These are phyloP conservation scores for Amaranthus hypochondriacus DNA, from an alignment of 148 eudicot species.

Conservation along the genomic window DNA sequence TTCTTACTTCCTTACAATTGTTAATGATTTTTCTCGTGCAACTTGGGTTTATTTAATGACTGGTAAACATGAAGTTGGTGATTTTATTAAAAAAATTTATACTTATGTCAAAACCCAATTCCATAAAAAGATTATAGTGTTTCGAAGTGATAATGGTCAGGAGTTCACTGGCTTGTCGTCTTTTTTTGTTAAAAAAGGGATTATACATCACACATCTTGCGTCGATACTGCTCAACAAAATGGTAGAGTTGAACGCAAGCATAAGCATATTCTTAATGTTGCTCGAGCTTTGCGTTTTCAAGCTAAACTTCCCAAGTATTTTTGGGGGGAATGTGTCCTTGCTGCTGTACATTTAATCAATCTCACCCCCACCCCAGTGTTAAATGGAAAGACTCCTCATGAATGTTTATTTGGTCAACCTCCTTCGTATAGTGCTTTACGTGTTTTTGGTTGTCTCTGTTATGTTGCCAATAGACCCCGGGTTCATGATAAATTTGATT, in stretches of 20 bases:
- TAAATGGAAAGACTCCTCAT: background rate
- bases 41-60: conserved; percentile 3
- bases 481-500: conserved; percentile 1
- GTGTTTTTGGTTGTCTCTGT: conserved; percentile 3
- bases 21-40: conserved; percentile 2
- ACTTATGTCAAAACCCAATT: conserved; percentile 5
- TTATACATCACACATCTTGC: background rate
- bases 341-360: background rate
- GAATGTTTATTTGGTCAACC: conserved; percentile 1
- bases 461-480: background rate
- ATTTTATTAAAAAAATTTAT: background rate
- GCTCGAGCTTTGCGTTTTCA: background rate
- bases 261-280: background rate
- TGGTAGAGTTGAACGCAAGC: conserved; percentile 8
- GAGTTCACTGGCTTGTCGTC: background rate
- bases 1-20: background rate
- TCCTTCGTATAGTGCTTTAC: background rate
- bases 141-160: conserved; percentile 8
- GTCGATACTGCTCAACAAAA: conserved; percentile 9
- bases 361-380: background rate
- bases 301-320: background rate
- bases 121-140: background rate
- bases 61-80: background rate
- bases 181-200: background rate
- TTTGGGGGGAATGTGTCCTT: no score